Base-by-base conservation (phyloP, 805 yeast genomes). In the Cyberlindnera mississippiensis region DNA sequence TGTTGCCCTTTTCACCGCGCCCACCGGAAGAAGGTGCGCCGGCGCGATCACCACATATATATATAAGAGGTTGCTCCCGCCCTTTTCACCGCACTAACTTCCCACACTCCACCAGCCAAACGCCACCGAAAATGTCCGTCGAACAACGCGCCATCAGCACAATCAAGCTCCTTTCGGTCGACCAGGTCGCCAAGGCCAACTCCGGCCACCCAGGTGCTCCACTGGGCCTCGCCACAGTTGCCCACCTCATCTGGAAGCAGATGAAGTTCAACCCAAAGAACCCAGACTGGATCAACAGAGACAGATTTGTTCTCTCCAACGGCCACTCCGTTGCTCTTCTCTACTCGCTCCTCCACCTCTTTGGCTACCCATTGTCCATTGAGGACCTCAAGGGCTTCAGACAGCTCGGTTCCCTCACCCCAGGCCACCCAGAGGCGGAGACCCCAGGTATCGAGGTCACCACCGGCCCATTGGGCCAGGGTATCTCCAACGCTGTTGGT, bases 201-300 rank as follows among this genome's bases (percentile, higher is more conserved):
- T 84, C 96, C 48, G 99, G 99, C 54, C 99, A 91, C 72, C 99
- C 99, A 42, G 99, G 99, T 73, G 98, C 99, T 40, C 98, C 98
- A 59, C 80, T 91, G 78, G 98, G 98, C 51, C 73, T 91, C 69
- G 97, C 99, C 15, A 96, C 97, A 33, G 82, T 90, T 48, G 96
- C 97, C 50, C 96, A 91, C 68, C 82, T 80, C 42, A 65, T 91
- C 51, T 87, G 83, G 80, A 75, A 80, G 66, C 78, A 78, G 61
- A 75, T 90, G 84, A 82, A 71, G 57, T 79, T 86, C 74, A 88
- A 87, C 78, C 95, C 98, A 58, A 76, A 82, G 71, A 82, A 86
- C 77, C 91, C 96, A 51, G 71, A 76, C 46, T 91, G 96, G 96
- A 72, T 86, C 67, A 87, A 86, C 78, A 82, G 96, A 68, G 98